Conservation (phyloP, 306 rosid genomes). For the Purshia tridentata region DNA sequence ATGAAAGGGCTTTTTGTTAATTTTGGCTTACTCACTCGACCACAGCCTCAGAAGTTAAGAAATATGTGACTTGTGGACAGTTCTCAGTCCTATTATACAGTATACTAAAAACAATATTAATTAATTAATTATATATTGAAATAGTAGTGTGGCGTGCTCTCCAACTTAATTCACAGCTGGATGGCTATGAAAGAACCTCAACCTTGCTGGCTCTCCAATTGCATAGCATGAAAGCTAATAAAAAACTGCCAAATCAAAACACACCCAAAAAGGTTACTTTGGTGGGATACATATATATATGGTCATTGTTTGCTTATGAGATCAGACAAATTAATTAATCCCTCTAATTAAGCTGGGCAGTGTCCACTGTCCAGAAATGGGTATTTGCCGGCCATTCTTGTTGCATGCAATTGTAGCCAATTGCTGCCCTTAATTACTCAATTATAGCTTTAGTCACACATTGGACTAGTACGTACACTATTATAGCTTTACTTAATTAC, state of each 20-base stretch:
- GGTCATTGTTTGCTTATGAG: background rate
- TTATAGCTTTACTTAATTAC: background rate
- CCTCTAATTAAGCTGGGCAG: background rate
- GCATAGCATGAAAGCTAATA: background rate
- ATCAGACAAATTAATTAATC: slow-evolving; percentile 1
- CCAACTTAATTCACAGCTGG: slow-evolving; percentile 22
- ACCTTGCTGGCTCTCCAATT: background rate
- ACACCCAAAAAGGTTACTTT: background rate
- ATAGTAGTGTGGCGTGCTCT: slow-evolving; percentile 11
- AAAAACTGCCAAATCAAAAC: background rate
- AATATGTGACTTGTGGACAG: slow-evolving; percentile 11
- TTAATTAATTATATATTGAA: background rate
- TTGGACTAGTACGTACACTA: too few species aligned
- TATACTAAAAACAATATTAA: too few species aligned
- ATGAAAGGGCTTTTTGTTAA: slow-evolving; percentile 9
- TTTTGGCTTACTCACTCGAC: background rate
- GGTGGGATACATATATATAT: background rate
- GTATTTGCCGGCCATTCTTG: slow-evolving; percentile 22
- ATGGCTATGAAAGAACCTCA: slow-evolving; percentile 11
- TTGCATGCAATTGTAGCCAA: background rate
- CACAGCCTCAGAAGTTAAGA: background rate
- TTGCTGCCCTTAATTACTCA: background rate
- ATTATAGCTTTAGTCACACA: background rate
- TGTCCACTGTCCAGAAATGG: background rate
- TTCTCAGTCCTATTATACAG: background rate